Evolutionary conservation across 164 flowering plant genomes (phyloP).

Genomic region (Taxillus chinensis): DNA sequence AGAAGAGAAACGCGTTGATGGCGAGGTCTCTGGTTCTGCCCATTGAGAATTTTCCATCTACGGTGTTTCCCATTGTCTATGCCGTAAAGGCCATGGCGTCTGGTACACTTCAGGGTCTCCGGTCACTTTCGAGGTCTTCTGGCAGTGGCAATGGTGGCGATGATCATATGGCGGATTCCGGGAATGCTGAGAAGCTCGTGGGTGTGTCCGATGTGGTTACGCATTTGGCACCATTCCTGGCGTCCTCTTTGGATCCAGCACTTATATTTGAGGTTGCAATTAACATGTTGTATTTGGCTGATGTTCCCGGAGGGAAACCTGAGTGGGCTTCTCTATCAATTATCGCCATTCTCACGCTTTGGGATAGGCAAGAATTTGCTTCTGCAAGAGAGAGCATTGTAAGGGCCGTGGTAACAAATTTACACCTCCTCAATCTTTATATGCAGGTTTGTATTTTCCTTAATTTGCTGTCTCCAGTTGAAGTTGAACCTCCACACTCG

Average conservation of each 20-base stretch:
- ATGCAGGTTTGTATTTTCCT: conserved; percentile 59
- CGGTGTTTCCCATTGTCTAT: conserved; percentile 73
- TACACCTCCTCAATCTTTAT: conserved; percentile 87
- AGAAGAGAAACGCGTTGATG: conserved; percentile 69
- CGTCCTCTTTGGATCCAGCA: conserved; percentile 80
- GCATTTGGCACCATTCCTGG: conserved; percentile 80
- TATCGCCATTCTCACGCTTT: conserved; percentile 84
- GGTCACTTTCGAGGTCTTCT: conserved; percentile 53
- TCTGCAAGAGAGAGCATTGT: conserved; percentile 96
- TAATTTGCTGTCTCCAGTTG: no score
- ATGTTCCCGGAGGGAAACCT: conserved; percentile 99
- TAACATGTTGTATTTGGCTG: conserved; percentile 89
- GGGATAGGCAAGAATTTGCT: conserved; percentile 96
- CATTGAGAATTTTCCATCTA: conserved; percentile 72
- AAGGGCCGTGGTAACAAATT: conserved; percentile 84
- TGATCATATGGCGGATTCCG: conserved; percentile 19
- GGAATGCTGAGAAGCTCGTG: conserved; percentile 73
- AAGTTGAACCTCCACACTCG: no score
- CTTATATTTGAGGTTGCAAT: conserved; percentile 92
- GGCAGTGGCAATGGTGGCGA: conserved; percentile 11
- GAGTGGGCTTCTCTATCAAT: conserved; percentile 96
- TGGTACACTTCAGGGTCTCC: conserved; percentile 58
- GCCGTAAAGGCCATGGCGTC: conserved; percentile 85
- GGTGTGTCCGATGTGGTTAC: conserved; percentile 92
- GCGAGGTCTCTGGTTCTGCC: conserved; percentile 77